Conservation (phyloP, 208 protist genomes). For the Hexamita inflata region DNA sequence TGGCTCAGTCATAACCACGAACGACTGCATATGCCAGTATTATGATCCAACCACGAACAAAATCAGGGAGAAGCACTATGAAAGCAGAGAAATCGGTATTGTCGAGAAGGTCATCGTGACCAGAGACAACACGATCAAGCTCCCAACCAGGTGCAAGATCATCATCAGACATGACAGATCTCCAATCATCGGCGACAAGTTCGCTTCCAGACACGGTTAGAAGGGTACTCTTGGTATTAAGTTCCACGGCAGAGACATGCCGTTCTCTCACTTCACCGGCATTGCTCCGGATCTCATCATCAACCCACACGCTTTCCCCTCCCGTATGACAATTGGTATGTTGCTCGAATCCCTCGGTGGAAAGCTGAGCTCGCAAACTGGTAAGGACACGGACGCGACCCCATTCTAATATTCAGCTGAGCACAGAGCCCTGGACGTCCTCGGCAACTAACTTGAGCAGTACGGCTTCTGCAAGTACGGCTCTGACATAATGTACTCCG, state of each 20-base stretch:
- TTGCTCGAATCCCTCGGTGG: conserved; percentile 82
- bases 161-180: conserved; percentile 67
- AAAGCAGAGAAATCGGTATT: conserved; percentile 34
- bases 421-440: conserved; percentile 61
- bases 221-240: conserved; percentile 89
- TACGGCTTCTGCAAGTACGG: conserved; percentile 83
- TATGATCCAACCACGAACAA: conserved; percentile 34
- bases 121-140: not conserved
- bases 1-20: conserved; percentile 38
- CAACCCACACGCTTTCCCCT: conserved; percentile 99
- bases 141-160: not conserved
- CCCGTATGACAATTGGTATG: conserved; percentile 98
- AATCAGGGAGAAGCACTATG: too few relatives aligned
- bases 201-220: conserved; percentile 94
- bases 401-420: conserved; percentile 64
- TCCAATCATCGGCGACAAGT: conserved; percentile 97
- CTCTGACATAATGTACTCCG: conserved; percentile 56
- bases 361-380: conserved; percentile 79
- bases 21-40: conserved; percentile 38
- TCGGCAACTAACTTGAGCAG: conserved; percentile 82
- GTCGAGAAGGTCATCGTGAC: conserved; percentile 51
- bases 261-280: conserved; percentile 50
- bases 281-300: conserved; percentile 86
- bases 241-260: conserved; percentile 62
- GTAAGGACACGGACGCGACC: conserved; percentile 79